Conservation (phyloP, 495 filamentous ascomycete genomes). For the Penicillium paxilli region DNA sequence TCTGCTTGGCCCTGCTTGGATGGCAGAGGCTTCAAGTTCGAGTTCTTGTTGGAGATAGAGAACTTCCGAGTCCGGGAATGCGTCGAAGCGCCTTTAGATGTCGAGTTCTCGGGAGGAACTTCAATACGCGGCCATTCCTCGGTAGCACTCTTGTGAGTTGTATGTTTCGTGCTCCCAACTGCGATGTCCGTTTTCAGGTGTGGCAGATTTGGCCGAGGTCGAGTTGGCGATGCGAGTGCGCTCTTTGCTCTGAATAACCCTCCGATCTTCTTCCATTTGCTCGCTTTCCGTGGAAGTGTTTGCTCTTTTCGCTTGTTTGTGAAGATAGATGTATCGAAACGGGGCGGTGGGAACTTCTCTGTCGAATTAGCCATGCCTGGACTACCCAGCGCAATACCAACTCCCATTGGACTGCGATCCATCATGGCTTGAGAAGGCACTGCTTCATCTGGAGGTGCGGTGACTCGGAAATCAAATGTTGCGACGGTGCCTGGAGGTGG, state of each 20-base stretch:
- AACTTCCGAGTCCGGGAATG: conserved; percentile 15
- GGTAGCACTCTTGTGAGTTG: neutral
- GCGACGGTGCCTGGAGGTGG: conserved; percentile 12
- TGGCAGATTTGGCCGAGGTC: conserved; percentile 3
- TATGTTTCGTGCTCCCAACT: neutral
- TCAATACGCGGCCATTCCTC: conserved; percentile 37
- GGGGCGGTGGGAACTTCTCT: conserved; percentile 17
- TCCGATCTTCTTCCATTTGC: conserved; percentile 60
- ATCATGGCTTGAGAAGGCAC: conserved; percentile 11
- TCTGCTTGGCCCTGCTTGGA: conserved; percentile 7
- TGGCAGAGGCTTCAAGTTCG: too few relatives aligned
- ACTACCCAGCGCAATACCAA: conserved; percentile 57
- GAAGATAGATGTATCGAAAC: conserved; percentile 18
- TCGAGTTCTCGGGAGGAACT: conserved; percentile 7
- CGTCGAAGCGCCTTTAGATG: neutral
- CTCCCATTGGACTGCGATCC: conserved; percentile 28
- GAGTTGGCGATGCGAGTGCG: conserved; percentile 24
- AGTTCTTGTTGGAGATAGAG: conserved; percentile 19
- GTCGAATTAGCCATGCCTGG: conserved; percentile 39
- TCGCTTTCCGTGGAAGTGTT: conserved; percentile 41
- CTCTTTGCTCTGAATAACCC: conserved; percentile 50
- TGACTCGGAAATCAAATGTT: conserved; percentile 42
- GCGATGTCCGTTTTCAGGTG: neutral
- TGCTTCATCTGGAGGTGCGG: conserved; percentile 29
- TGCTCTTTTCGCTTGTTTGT: conserved; percentile 21